Conservation (phyloP, 306 rosid genomes). For the Sindora glabra region DNA sequence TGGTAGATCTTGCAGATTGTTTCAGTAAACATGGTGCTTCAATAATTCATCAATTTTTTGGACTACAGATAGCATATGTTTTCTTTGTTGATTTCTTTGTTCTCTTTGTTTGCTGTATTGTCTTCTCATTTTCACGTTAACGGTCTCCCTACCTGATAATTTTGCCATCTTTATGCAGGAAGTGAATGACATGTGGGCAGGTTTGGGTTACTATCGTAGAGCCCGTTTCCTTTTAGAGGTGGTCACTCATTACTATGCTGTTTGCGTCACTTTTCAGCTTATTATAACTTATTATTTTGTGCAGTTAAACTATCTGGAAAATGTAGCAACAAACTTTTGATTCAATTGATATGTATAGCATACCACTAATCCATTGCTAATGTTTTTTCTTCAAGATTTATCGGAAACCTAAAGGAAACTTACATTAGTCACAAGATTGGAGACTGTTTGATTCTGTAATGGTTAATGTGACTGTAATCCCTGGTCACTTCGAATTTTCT, state of each 20-base stretch:
- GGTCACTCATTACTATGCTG: not conserved
- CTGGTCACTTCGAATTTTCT: not conserved
- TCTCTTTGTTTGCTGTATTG: constrained; percentile 1
- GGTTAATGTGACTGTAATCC: not conserved
- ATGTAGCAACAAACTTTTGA: too few relatives aligned
- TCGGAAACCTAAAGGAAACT: not conserved
- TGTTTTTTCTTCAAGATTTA: not conserved
- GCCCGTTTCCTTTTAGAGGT: constrained; percentile 93
- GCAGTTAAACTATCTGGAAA: not conserved
- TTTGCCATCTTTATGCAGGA: constrained; percentile 42
- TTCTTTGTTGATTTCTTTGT: not conserved
- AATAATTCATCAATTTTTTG: not conserved
- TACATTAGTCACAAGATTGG: not conserved
- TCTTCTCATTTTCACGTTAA: not conserved
- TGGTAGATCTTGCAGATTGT: not conserved
- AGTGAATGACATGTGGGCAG: constrained; percentile 96
- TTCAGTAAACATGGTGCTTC: not conserved
- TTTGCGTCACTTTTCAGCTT: not conserved
- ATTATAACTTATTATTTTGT: not conserved
- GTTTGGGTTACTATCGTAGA: constrained; percentile 90
- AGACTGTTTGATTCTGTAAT: not conserved
- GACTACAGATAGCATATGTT: not conserved
- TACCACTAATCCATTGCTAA: not conserved
- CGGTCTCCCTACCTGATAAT: not conserved
- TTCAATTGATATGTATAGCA: too few relatives aligned